Evolutionary conservation across 2,329 filamentous ascomycete species (phyloP).

Genomic region (Sordariomycetes sp.): DNA sequence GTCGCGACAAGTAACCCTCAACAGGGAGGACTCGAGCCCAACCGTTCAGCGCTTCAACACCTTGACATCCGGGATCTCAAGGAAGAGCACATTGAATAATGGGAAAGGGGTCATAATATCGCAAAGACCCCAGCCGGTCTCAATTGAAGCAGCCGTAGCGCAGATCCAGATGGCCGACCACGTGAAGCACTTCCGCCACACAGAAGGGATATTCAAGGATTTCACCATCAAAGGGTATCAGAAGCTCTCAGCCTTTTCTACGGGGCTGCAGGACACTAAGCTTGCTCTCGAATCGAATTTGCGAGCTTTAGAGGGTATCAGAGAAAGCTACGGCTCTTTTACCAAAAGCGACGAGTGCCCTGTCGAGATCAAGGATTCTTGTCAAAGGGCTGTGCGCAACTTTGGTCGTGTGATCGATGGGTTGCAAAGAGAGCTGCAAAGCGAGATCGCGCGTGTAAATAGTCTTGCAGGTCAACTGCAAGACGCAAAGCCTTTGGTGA

Average conservation of each 20-base stretch:
- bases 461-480: background rate
- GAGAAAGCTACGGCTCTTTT: background rate
- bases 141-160: no score
- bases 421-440: background rate
- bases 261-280: background rate
- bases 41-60: no score
- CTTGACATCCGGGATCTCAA: no score
- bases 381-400: background rate
- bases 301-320: background rate
- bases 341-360: background rate
- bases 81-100: no score
- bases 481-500: background rate
- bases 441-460: background rate
- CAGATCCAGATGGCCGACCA: no score
- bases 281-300: background rate
- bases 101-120: no score
- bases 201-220: background rate
- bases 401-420: background rate
- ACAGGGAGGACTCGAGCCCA: no score
- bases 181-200: no score
- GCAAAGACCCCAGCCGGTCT: no score
- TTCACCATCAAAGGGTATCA: background rate
- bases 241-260: background rate
- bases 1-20: no score
- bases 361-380: background rate